phyloP scores from a whole-genome alignment of 805 yeast genomes.

The Candida dajiaensis region DNA sequence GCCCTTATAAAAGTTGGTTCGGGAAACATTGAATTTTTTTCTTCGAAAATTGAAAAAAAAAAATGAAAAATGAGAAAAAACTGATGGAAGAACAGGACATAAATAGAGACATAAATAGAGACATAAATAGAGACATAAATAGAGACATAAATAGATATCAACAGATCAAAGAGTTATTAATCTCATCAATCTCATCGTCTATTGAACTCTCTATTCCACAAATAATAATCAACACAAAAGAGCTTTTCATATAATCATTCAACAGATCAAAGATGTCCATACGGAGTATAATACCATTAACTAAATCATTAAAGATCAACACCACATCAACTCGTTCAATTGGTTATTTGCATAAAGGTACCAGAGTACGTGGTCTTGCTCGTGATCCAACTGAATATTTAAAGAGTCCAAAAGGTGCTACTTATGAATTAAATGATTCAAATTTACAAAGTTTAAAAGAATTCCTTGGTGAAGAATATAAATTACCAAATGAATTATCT shows the following conservation, averaged over 20 bases:
- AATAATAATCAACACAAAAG: too few species aligned
- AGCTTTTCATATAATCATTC: neutral
- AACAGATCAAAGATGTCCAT: neutral
- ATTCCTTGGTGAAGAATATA: slow-evolving; percentile 44
- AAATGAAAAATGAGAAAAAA: too few species aligned
- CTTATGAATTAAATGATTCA: slow-evolving; percentile 46
- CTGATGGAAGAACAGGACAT: too few species aligned
- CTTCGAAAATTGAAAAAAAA: too few species aligned
- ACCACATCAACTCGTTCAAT: slow-evolving; percentile 21
- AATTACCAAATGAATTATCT: slow-evolving; percentile 53
- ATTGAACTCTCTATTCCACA: too few species aligned
- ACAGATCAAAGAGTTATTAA: too few species aligned
- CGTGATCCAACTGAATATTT: slow-evolving; percentile 61
- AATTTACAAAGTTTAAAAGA: slow-evolving; percentile 44
- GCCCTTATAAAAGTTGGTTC: neutral
- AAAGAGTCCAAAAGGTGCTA: slow-evolving; percentile 41
- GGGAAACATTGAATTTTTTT: neutral
- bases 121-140: too few species aligned
- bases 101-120: too few species aligned
- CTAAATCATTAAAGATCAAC: neutral
- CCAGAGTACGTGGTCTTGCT: slow-evolving; percentile 64
- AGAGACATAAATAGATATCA: too few species aligned
- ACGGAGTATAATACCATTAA: neutral
- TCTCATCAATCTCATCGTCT: too few species aligned
- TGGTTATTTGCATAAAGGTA: slow-evolving; percentile 36